phyloP scores from a whole-genome alignment of 1,284 basidiomycete genomes.

The Trichosporon inkin region DNA sequence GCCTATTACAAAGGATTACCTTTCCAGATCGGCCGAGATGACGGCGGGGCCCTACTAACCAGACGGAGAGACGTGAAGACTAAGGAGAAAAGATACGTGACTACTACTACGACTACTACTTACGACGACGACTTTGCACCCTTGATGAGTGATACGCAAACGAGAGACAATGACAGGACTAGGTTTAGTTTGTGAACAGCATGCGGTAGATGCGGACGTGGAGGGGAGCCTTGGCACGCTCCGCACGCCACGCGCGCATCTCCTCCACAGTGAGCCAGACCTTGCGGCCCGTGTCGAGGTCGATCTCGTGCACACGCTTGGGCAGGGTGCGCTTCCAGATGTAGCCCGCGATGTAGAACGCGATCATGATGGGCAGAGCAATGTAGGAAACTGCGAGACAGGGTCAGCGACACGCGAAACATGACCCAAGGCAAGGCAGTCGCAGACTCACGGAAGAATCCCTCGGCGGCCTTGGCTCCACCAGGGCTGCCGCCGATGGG shows the following conservation, averaged over 20 bases:
- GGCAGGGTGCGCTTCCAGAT: constrained; percentile 47
- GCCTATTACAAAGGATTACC: constrained; percentile 5
- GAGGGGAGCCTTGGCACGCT: constrained; percentile 36
- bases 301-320: constrained; percentile 45
- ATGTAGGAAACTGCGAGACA: constrained; percentile 50
- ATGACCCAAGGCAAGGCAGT: too few species aligned
- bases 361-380: constrained; percentile 45
- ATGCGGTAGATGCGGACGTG: constrained; percentile 39
- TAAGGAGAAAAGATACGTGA: not conserved
- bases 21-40: not conserved
- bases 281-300: constrained; percentile 52
- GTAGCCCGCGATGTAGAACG: constrained; percentile 44
- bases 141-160: too few species aligned
- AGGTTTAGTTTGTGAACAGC: constrained; percentile 31
- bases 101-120: not conserved
- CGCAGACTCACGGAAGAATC: constrained; percentile 44
- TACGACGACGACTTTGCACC: not conserved
- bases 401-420: too few species aligned
- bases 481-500: constrained; percentile 18
- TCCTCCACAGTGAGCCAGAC: constrained; percentile 51
- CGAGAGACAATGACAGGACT: not conserved
- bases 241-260: constrained; percentile 34
- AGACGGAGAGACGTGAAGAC: constrained; percentile 1
- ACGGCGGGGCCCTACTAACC: constrained; percentile 1
- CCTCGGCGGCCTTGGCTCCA: constrained; percentile 39